Conservation (phyloP, 495 filamentous ascomycete genomes). For the Stereocaulon alpinum region DNA sequence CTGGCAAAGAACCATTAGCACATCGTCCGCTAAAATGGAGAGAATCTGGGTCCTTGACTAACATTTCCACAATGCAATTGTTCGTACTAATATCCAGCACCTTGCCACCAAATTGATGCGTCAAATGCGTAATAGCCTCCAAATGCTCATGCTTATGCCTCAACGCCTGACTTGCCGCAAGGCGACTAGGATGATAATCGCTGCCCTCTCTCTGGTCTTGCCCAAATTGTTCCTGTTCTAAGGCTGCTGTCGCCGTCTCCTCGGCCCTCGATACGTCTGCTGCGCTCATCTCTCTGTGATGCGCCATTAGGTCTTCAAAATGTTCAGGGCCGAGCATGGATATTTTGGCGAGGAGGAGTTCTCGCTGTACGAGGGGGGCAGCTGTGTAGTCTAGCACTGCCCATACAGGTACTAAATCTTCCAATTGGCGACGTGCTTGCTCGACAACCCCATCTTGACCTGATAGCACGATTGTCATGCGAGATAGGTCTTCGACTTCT, state of each 20-base stretch:
- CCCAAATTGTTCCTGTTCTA: constrained; percentile 17
- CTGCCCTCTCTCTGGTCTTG: constrained; percentile 26
- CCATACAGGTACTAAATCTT: constrained; percentile 96
- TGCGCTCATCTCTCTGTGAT: constrained; percentile 69
- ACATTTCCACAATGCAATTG: constrained; percentile 97
- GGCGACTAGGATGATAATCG: constrained; percentile 78
- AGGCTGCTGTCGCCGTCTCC: constrained; percentile 26
- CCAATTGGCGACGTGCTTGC: constrained; percentile 89
- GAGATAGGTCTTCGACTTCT: constrained; percentile 91
- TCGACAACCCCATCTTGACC: constrained; percentile 97
- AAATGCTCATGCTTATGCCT: constrained; percentile 96
- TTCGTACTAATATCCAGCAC: constrained; percentile 94
- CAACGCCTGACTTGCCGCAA: constrained; percentile 77
- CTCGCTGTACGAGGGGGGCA: constrained; percentile 88
- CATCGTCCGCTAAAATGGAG: neutral
- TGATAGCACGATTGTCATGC: constrained; percentile 96
- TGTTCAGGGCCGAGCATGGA: constrained; percentile 93
- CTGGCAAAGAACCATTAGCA: constrained; percentile 32
- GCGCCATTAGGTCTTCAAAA: constrained; percentile 89
- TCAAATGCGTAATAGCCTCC: constrained; percentile 84
- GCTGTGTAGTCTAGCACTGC: constrained; percentile 93
- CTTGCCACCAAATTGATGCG: constrained; percentile 96
- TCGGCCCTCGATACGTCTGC: constrained; percentile 29
- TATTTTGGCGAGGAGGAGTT: constrained; percentile 92
- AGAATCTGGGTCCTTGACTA: constrained; percentile 31